A percentile compares a stretch with the other conserved stretches of the same genome.
Conservation (phyloP, 176 grass and related monocot species). For the Ampelocalamus luodianensis region DNA sequence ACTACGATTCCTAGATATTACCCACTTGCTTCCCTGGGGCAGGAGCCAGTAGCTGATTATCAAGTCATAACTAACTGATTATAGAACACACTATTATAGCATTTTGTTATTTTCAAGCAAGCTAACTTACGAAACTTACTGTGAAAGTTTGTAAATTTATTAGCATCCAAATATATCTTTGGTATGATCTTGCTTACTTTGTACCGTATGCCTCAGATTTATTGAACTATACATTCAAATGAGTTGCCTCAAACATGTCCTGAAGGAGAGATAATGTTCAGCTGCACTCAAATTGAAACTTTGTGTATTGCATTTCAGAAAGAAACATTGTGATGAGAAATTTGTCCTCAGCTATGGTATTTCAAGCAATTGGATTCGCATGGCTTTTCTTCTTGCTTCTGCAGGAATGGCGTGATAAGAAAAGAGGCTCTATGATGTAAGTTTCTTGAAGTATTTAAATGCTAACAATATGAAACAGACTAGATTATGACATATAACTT, state of each 20-base stretch:
- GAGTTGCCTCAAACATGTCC: background rate
- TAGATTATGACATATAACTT: background rate
- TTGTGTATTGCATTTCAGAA: conserved; percentile 19
- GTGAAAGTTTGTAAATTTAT: background rate
- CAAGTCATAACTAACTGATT: background rate
- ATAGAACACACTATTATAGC: background rate
- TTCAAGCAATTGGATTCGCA: conserved; percentile 23
- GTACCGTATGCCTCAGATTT: background rate
- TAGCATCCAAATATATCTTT: background rate
- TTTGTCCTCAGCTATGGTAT: background rate
- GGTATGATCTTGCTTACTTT: background rate
- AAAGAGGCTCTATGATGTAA: background rate
- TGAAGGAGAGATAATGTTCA: background rate
- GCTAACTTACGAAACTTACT: background rate
- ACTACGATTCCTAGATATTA: background rate
- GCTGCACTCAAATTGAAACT: background rate
- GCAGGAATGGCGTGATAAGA: conserved; percentile 27
- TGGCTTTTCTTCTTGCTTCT: conserved; percentile 38
- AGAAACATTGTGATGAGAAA: background rate
- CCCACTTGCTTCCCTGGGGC: no score
- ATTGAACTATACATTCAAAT: background rate
- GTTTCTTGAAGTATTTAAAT: background rate
- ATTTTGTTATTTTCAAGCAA: background rate
- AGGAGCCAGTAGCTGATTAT: background rate
- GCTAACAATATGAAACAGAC: background rate